phyloP scores from a whole-genome alignment of 169 alveolate genomes.

The Babesia caballi region DNA sequence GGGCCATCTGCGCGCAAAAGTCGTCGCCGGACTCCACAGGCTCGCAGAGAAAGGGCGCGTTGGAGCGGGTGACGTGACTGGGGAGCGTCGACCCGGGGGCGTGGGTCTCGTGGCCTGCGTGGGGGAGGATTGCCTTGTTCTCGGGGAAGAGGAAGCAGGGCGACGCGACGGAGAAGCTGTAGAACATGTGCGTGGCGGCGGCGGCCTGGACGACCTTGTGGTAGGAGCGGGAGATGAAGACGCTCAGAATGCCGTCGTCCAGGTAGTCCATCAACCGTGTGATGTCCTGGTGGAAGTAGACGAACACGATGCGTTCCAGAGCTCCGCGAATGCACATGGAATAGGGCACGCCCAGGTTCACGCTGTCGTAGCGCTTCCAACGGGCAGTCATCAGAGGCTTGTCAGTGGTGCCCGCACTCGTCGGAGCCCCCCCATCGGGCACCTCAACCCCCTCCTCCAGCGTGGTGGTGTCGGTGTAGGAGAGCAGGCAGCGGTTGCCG shows the following conservation, averaged over 20 bases:
- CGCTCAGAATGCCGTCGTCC: conserved; percentile 82
- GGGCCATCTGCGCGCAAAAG: conserved; percentile 8
- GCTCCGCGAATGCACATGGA: conserved; percentile 68
- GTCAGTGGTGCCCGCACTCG: background rate
- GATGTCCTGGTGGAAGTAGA: conserved; percentile 78
- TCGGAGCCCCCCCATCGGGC: background rate
- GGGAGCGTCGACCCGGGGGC: conserved; percentile 23
- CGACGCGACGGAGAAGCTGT: conserved; percentile 60
- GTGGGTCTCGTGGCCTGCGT: background rate
- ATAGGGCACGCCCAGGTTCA: conserved; percentile 41
- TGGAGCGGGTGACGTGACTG: background rate
- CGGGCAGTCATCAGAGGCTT: conserved; percentile 26
- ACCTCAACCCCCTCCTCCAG: background rate
- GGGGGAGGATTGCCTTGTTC: conserved; percentile 66
- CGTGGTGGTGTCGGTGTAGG: conserved; percentile 21
- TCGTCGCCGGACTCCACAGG: background rate
- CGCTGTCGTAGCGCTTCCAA: conserved; percentile 40
- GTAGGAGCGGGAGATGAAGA: conserved; percentile 77
- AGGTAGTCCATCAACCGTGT: conserved; percentile 74
- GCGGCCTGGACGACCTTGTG: conserved; percentile 82
- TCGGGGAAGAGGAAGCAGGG: conserved; percentile 69
- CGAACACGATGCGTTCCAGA: conserved; percentile 66
- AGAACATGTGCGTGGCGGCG: conserved; percentile 64
- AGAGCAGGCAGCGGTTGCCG: conserved; percentile 47
- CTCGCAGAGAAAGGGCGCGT: background rate